Evolutionary conservation across 305 asterid species (phyloP), one percentile per base, ranked within the genome.

Genomic region (Solanum hybrid): DNA sequence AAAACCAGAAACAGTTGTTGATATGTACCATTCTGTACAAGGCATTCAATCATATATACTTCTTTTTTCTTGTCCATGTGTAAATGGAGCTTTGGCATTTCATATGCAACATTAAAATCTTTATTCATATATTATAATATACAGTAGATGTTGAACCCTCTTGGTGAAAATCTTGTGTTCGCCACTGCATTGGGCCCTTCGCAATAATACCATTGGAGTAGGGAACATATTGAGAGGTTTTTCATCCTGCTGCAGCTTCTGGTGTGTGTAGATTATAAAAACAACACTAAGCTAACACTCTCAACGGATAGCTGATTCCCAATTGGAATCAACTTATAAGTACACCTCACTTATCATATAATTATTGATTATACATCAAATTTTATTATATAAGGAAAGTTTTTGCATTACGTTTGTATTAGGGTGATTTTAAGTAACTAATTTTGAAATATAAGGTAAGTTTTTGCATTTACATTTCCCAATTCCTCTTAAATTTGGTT

Each of bases 1-100:
- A 46, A 27, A 82, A 17, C 27, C 73, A 8, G 87, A 27, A 84
- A 24, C 73, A 84, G 87, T 84, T 20, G 12, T 46, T 75, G 75
- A 29, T 86, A n/a, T 76, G 66, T 51, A 84, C 27, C 82, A 35
- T 79, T 88, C 36, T 86, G 81, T 32, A 42, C 75, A 38, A 86
- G 84, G 85, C 46, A 75, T 89, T 37, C 79, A 79, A 80, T 88
- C 80, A 82, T 66, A 80, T 71, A 85, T 16, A 51, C 64, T 88
- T 88, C 36, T 88, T 89, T 89, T 66, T 91, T 85, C 80, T 72
- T 34, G 29, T 86, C 51, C 10, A 87, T 89, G 76, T 85, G 90
- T 89, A 90, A 73, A 71, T 87, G 87, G 90, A 86, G 88, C 87
- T 82, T 29, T 51, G 40, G 40, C 40, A 82, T 29, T 56, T 56